phyloP scores from a whole-genome alignment of 352 stramenopile species.

The Globisporangium camurandrum region DNA sequence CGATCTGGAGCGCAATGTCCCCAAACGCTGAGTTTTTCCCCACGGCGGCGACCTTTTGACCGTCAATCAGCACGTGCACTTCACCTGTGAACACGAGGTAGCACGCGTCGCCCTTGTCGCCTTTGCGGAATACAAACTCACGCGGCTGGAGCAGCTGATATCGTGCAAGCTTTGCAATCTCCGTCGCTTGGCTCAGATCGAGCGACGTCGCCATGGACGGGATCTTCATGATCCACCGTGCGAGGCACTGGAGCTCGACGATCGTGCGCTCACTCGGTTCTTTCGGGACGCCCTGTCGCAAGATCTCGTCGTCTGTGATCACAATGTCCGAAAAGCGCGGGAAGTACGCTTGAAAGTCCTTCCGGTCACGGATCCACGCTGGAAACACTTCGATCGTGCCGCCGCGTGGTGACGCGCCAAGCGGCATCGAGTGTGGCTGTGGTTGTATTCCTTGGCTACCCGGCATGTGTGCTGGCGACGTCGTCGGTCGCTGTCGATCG shows the following conservation, averaged over 20 bases:
- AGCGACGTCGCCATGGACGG: conserved; percentile 59
- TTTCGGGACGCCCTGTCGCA: conserved; percentile 53
- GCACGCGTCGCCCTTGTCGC: conserved; percentile 53
- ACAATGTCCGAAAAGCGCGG: conserved; percentile 52
- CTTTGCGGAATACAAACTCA: conserved; percentile 56
- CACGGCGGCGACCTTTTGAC: conserved; percentile 43
- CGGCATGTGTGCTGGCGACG: conserved; percentile 1
- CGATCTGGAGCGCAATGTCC: conserved; percentile 60
- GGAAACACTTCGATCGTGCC: conserved; percentile 39
- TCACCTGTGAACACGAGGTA: conserved; percentile 58
- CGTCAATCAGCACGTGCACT: conserved; percentile 59
- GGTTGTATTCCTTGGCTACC: background rate
- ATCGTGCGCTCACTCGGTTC: conserved; percentile 58
- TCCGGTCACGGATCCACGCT: conserved; percentile 61
- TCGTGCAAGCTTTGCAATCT: conserved; percentile 58
- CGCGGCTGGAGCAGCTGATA: conserved; percentile 43
- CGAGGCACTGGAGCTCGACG: conserved; percentile 63
- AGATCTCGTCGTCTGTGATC: conserved; percentile 58
- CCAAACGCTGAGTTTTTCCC: conserved; percentile 58
- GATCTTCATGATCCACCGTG: conserved; percentile 71
- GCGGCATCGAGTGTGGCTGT: background rate
- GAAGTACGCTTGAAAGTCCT: conserved; percentile 74
- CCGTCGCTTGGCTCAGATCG: conserved; percentile 55
- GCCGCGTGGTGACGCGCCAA: background rate
- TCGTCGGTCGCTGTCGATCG: conserved; percentile 6